Percentiles rank a stretch among this genome's conserved stretches.
Conservation (phyloP, 768 basidiomycete genomes). For the Phlebiopsis flavidoalba region DNA sequence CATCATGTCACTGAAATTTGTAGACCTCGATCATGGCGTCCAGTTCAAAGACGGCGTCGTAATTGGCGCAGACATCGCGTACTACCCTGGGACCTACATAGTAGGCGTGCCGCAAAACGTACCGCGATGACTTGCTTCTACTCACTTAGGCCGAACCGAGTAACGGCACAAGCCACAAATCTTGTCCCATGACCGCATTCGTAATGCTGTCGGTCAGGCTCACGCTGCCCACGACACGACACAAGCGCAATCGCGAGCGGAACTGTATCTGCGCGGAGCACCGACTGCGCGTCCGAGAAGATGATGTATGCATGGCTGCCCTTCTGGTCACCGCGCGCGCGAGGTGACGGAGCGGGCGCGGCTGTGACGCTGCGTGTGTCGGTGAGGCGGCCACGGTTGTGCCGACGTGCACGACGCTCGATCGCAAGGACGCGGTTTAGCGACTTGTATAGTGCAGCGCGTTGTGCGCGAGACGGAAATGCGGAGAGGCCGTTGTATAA, state of each 20-base stretch:
- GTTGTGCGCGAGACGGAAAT: constrained; percentile 59
- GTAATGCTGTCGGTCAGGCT: constrained; percentile 99
- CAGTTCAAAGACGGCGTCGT: constrained; percentile 94
- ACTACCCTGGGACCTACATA: constrained; percentile 95
- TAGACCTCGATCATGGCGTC: constrained; percentile 99
- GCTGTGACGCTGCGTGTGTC: neutral
- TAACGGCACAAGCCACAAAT: constrained; percentile 96
- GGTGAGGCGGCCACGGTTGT: constrained; percentile 1
- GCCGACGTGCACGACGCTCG: constrained; percentile 35
- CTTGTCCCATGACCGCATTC: constrained; percentile 95
- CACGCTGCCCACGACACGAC: constrained; percentile 79
- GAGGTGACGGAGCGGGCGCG: neutral
- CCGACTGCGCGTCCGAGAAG: constrained; percentile 43
- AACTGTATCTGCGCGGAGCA: constrained; percentile 53
- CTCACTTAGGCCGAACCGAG: constrained; percentile 80
- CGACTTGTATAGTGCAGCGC: constrained; percentile 48
- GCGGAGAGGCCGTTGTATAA: constrained; percentile 62
- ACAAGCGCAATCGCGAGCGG: constrained; percentile 67
- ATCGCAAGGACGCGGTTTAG: constrained; percentile 43
- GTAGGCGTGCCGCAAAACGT: constrained; percentile 38
- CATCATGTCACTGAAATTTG: neutral
- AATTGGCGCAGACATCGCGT: constrained; percentile 93
- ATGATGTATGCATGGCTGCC: constrained; percentile 70
- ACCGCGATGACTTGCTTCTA: neutral
- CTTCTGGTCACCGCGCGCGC: constrained; percentile 32